These are phyloP conservation scores for Trametes punicea DNA, from an alignment of 768 basidiomycete genomes.

Conservation along the genomic window DNA sequence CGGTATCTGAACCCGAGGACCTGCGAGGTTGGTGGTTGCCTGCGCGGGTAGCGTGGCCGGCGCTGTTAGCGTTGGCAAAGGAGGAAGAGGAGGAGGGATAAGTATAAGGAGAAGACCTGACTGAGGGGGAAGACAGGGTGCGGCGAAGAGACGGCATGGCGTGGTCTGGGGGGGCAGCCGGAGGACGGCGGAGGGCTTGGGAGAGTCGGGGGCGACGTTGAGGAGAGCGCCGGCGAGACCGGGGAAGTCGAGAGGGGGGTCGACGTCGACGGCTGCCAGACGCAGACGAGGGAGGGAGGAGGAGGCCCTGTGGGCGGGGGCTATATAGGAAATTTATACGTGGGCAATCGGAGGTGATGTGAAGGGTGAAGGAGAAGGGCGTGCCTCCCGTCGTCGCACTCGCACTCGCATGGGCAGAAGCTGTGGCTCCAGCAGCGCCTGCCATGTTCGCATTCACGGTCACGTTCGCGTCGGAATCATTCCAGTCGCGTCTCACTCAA, in stretches of 20 bases:
- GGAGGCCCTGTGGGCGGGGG: background rate
- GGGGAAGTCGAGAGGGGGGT: slow-evolving; percentile 19
- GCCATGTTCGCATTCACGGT: background rate
- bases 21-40: slow-evolving; percentile 43
- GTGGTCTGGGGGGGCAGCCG: slow-evolving; percentile 40
- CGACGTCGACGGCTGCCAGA: slow-evolving; percentile 21
- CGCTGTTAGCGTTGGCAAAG: background rate
- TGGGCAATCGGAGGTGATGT: slow-evolving; percentile 29
- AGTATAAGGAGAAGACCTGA: slow-evolving; percentile 66
- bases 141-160: slow-evolving; percentile 81
- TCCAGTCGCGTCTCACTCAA: background rate
- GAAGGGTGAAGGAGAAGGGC: slow-evolving; percentile 21
- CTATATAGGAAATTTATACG: slow-evolving; percentile 23
- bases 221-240: slow-evolving; percentile 12
- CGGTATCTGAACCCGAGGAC: slow-evolving; percentile 64
- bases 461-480: background rate
- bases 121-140: slow-evolving; percentile 64
- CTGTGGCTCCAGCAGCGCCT: too few species aligned
- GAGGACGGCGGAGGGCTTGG: slow-evolving; percentile 1
- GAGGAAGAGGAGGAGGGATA: slow-evolving; percentile 35
- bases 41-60: slow-evolving; percentile 35
- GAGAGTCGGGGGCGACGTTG: slow-evolving; percentile 13
- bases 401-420: too few species aligned
- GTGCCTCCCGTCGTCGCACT: too few species aligned
- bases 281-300: slow-evolving; percentile 18